Evolutionary conservation across 208 protist genomes (phyloP), one percentile per base, ranked within the genome.

Genomic region (Trichomonas vaginalis): DNA sequence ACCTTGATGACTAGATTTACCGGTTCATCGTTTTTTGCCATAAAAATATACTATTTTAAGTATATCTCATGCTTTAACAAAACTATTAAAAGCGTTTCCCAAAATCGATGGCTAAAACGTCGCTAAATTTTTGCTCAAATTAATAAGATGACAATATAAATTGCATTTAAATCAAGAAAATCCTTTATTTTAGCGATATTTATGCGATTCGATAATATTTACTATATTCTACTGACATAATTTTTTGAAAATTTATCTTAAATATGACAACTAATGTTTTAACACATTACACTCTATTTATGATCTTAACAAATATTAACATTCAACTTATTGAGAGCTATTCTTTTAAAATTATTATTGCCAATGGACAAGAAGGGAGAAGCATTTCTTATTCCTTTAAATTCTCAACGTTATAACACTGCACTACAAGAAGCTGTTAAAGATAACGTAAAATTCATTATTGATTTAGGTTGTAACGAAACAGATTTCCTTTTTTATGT

Each of bases 401-500:
- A 35, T 27, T 39, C 86, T 35, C 86, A 92, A 47, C 0, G 86
- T 51, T 92, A 92, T 39, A 35, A 51, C 39, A 17, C 35, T 51
- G 86, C 86, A 14, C 51, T 92, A 21, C 1, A n/a, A 23, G 12
- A 92, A n/a, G 56, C 51, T 39, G n/a, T 51, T 39, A 23, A 35
- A n/a, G 0, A 51, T 35, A 92, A 92, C 10, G 40, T 45, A 35
- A 51, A 92, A 39, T 92, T 56, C 32, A 32, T 92, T 51, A 51
- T 92, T 35, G 86, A 92, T 92, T 51, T 92, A 39, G 86, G 86
- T 42, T 92, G 86, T 39, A 39, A 14, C 0, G 86, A 92, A 51
- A 51, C 45, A 39, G 45, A 51, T 92, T 92, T 92, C n/a, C 21
- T 92, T 39, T 92, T 92, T 92, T 92, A 92, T 92, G n/a, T 92